These are phyloP conservation scores for Fusarium staphyleae DNA, from an alignment of 2,329 filamentous ascomycete species.

Conservation along the genomic window DNA sequence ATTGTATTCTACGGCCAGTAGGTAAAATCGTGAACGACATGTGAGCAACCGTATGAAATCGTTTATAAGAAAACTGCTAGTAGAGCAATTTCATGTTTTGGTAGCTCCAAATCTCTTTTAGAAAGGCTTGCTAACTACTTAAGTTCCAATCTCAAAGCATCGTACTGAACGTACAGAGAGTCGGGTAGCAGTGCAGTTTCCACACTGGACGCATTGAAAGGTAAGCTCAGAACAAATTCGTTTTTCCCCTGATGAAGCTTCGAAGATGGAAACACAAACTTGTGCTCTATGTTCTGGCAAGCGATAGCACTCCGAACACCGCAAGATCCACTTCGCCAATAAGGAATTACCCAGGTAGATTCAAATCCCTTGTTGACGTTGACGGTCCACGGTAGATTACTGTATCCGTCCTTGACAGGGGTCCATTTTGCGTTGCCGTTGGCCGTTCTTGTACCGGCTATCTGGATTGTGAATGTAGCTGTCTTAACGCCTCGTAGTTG, in stretches of 20 bases:
- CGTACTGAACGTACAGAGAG: constrained; percentile 68
- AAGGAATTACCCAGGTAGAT: constrained; percentile 63
- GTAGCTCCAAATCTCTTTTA: no score
- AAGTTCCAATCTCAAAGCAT: constrained; percentile 66
- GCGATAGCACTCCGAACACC: constrained; percentile 64
- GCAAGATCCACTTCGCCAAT: constrained; percentile 53
- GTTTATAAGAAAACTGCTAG: no score
- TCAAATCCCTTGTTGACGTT: constrained; percentile 48
- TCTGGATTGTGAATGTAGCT: constrained; percentile 31
- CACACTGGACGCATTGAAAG: constrained; percentile 63
- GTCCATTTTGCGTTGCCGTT: constrained; percentile 35
- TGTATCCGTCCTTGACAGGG: constrained; percentile 9
- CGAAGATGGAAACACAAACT: constrained; percentile 59
- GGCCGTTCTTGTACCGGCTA: constrained; percentile 20
- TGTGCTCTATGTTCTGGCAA: constrained; percentile 66
- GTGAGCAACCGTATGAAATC: no score
- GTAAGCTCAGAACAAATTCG: constrained; percentile 62
- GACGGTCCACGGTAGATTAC: constrained; percentile 39
- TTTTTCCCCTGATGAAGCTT: constrained; percentile 59
- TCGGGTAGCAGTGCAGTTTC: constrained; percentile 62
- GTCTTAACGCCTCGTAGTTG: constrained; percentile 46
- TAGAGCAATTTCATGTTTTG: no score
- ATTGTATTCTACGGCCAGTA: no score
- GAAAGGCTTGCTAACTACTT: constrained; percentile 1
- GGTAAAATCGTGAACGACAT: no score